Evolutionary conservation across 1,284 basidiomycete species (phyloP), one percentile per base, ranked within the genome.

Genomic region (Fomitopsis palustris): DNA sequence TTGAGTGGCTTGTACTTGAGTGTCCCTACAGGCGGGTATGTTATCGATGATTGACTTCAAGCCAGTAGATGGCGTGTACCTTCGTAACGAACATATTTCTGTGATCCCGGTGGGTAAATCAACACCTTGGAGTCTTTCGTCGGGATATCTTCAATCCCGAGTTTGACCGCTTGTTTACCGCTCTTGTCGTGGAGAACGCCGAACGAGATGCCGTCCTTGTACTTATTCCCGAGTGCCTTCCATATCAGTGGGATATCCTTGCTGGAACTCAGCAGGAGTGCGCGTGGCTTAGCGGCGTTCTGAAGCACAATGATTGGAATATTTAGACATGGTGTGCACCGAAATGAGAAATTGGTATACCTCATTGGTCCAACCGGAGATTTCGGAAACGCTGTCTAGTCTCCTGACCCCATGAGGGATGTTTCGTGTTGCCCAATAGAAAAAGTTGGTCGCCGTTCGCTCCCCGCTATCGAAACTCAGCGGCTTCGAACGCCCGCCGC

Each of bases 191-290:
- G 83, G 67, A 90, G 83, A 54, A 82, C 83, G 2, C 81, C 90
- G 62, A 95, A 84, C 27, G 78, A 79, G 23, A 94, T 79, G 67
- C 86, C 79, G 57, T 82, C 82, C 56, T 81, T 72, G 71, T 88
- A 90, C 63, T 88, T 89, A 69, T 92, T 91, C 12, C 83, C 87
- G 38, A 96, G 82, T 4, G 92, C 87, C 69, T 91, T 87, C 93
- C 93, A 96, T 54, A 95, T 76, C 31, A 95, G 77, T 1, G 93
- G 93, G 4, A 93, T 84, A 52, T 88, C 88, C 62, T 87, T 90
- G 63, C 81, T 87, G 75, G 82, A 89, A 67, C 85, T 93, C 68
- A 87, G 77, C 16, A 96, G 83, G 16, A 96, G 75, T 0, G 86
- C 85, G 42, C 90, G 90, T 10, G 85, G 82, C 61, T 84, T 74